These are phyloP conservation scores for Penicillium coffeae DNA, from an alignment of 495 filamentous ascomycete genomes.

Conservation along the genomic window DNA sequence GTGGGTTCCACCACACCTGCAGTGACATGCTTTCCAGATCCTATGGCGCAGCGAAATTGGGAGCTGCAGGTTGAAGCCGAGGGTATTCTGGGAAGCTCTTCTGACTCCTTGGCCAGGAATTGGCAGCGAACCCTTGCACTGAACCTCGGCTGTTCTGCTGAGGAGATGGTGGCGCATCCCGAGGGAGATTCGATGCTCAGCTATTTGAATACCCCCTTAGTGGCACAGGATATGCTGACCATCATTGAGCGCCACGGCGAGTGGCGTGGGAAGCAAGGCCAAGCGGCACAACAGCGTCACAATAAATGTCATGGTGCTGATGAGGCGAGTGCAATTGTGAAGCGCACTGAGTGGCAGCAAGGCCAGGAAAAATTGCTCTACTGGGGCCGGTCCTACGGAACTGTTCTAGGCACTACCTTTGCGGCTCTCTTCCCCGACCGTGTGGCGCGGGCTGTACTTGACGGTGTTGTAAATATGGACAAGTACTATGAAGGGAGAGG, in stretches of 20 bases:
- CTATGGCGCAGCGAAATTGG: constrained; percentile 34
- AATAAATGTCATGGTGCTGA: constrained; percentile 30
- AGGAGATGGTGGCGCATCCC: constrained; percentile 23
- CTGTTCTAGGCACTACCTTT: constrained; percentile 21
- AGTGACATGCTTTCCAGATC: constrained; percentile 46
- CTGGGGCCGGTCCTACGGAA: constrained; percentile 66
- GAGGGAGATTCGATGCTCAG: constrained; percentile 37
- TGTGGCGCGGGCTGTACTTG: constrained; percentile 45
- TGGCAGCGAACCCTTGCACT: constrained; percentile 46
- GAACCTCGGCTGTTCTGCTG: constrained; percentile 32
- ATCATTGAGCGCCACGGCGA: constrained; percentile 49
- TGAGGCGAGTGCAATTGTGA: constrained; percentile 20
- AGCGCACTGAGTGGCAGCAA: constrained; percentile 27
- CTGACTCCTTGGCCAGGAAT: constrained; percentile 37
- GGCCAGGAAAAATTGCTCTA: constrained; percentile 52
- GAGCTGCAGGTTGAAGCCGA: constrained; percentile 38
- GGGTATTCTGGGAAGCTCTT: constrained; percentile 39
- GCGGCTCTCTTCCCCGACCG: constrained; percentile 52
- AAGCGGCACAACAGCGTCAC: constrained; percentile 21
- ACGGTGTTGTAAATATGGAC: constrained; percentile 52
- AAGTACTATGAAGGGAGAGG: constrained; percentile 42
- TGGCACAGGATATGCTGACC: constrained; percentile 49
- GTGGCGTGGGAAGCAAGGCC: constrained; percentile 37
- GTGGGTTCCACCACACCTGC: constrained; percentile 48
- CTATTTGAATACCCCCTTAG: constrained; percentile 45